Conservation (phyloP, 2,329 filamentous ascomycete species). For the Bipolaris zeicola region DNA sequence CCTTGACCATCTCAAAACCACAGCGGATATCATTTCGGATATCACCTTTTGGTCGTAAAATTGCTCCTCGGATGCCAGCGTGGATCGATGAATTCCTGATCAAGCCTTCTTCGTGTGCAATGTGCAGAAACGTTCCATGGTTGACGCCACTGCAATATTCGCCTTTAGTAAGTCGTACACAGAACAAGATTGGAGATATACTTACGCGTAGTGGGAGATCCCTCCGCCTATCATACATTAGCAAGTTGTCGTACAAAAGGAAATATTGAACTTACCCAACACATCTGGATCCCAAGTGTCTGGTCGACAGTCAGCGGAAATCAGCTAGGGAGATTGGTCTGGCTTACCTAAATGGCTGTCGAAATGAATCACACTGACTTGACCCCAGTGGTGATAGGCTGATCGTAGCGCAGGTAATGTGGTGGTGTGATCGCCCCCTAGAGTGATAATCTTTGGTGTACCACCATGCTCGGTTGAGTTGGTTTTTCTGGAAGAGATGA, state of each 20-base stretch:
- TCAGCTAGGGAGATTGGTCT: not conserved
- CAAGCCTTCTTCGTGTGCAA: conserved; percentile 66
- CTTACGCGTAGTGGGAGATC: conserved; percentile 64
- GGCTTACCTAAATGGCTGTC: conserved; percentile 57
- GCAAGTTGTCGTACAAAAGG: not conserved
- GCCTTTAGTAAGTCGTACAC: conserved; percentile 4
- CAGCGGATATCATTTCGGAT: conserved; percentile 63
- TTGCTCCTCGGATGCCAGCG: conserved; percentile 64
- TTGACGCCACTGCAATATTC: conserved; percentile 55
- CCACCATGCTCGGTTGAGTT: conserved; percentile 51
- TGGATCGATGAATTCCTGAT: conserved; percentile 65
- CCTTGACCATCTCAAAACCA: conserved; percentile 63
- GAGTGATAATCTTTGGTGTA: conserved; percentile 58
- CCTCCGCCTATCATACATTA: conserved; percentile 54
- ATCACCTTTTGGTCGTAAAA: conserved; percentile 57
- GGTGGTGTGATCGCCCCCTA: conserved; percentile 63
- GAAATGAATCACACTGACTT: conserved; percentile 64
- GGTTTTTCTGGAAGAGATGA: conserved; percentile 54
- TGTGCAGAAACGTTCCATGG: conserved; percentile 67
- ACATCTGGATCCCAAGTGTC: conserved; percentile 64
- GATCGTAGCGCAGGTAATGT: conserved; percentile 60
- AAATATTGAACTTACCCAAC: conserved; percentile 47
- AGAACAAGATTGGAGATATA: conserved; percentile 4
- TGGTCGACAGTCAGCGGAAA: conserved; percentile 22
- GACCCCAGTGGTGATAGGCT: conserved; percentile 57